Evolutionary conservation across 2,329 filamentous ascomycete species (phyloP).

Genomic region (Oidium heveae): DNA sequence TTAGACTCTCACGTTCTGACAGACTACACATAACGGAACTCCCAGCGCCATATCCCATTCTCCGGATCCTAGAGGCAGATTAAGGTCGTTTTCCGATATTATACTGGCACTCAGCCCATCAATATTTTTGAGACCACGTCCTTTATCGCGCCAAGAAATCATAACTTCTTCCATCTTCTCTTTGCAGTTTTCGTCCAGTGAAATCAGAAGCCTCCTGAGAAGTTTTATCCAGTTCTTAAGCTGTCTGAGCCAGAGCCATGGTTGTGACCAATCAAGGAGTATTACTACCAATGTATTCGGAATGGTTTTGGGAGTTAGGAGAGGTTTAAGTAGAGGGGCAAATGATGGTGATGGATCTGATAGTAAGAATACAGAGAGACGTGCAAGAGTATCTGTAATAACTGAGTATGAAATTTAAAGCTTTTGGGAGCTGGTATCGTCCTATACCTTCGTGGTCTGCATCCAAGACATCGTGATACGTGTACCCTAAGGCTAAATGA

Average conservation of each 20-base stretch:
- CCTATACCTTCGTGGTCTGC: conserved; percentile 68
- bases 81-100: too few species aligned
- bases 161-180: too few species aligned
- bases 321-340: conserved; percentile 55
- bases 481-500: conserved; percentile 78
- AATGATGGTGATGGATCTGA: conserved; percentile 68
- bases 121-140: too few species aligned
- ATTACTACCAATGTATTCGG: conserved; percentile 73
- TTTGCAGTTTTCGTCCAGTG: too few species aligned
- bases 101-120: too few species aligned
- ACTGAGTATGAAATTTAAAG: conserved; percentile 4
- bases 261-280: conserved; percentile 85
- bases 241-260: conserved; percentile 89
- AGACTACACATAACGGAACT: too few species aligned
- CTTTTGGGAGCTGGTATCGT: background rate
- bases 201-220: too few species aligned
- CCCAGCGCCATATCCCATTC: too few species aligned
- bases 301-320: conserved; percentile 62
- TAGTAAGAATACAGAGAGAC: conserved; percentile 70
- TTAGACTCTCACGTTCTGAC: too few species aligned
- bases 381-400: conserved; percentile 56
- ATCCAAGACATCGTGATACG: conserved; percentile 83
- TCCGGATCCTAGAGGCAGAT: too few species aligned
- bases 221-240: too few species aligned
- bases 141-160: too few species aligned